Evolutionary conservation across 2,329 filamentous ascomycete species (phyloP).

Genomic region (Acephala macrosclerotiorum): DNA sequence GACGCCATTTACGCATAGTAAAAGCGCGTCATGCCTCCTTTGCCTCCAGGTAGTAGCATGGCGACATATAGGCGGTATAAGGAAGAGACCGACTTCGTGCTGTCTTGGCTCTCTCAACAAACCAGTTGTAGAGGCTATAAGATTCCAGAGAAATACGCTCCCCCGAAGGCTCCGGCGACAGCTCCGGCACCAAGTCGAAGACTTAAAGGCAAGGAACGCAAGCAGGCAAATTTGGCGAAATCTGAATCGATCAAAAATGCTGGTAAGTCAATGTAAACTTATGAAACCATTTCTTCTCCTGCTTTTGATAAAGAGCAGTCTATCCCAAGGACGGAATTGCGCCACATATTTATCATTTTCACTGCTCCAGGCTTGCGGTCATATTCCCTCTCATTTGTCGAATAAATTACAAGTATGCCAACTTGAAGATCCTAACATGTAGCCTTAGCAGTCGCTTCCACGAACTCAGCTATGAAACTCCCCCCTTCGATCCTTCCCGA

Average conservation of each 20-base stretch:
- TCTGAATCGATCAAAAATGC: no score
- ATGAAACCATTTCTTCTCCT: no score
- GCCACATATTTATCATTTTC: no score
- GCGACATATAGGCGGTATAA: not conserved
- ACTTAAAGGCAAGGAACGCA: not conserved
- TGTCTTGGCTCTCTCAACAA: not conserved
- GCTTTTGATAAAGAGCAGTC: no score
- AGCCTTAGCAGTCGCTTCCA: not conserved
- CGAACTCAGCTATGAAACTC: not conserved
- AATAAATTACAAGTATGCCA: no score
- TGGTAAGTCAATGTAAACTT: no score
- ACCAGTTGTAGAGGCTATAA: not conserved
- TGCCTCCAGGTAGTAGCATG: not conserved
- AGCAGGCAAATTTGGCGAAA: not conserved
- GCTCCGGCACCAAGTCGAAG: not conserved
- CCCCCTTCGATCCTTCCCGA: not conserved
- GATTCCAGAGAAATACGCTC: not conserved
- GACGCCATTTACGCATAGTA: no score
- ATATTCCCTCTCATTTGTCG: no score
- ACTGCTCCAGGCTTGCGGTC: no score
- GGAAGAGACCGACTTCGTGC: not conserved
- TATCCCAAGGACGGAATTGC: no score
- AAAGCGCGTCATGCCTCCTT: not conserved
- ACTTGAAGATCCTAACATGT: no score
- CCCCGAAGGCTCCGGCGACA: not conserved